Evolutionary conservation across 2,329 filamentous ascomycete species (phyloP), one percentile per base, ranked within the genome.

Genomic region (Cladosporium phlei): DNA sequence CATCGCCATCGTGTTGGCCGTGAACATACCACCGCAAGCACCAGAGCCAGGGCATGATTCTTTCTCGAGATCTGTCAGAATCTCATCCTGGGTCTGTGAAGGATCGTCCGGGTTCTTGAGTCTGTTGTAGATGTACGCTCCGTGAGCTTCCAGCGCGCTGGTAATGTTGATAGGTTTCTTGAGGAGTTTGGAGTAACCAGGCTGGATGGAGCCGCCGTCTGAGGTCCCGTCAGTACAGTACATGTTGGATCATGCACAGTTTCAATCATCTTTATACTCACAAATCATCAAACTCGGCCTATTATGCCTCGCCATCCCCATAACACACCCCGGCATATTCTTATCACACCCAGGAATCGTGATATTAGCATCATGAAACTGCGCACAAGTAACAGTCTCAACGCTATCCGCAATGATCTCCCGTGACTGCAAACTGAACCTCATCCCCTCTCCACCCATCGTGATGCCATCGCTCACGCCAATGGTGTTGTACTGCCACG

Each of bases 361-460:
- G 64, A 96, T 90, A 66, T 90, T 94, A 49, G 89, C 91, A 64
- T 96, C 91, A 67, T 96, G 88, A 57, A 86, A 85, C 65, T 96
- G 90, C 4, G 87, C 91, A 64, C 85, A 91, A 1, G 89, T 96
- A 29, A 95, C 86, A 2, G 87, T 90, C 71, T 97, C 91, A 60
- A 96, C 89, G 56, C 84, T 90, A 69, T 97, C 90, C 53, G 90
- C 90, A 55, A 97, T 96, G 55, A 96, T 82, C 62, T 97, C 90
- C 50, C 90, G 79, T 2, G 85, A 87, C 63, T 95, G 90, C 4
- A 96, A 78, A 19, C 88, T 95, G 70, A 89, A 96, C 46, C 91
- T 78, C 91, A 96, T 96, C 54, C 90, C 89, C 72, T 95, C 88
- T 55, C 85, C 85, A 45, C 91, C 90, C 90, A 96, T 96, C 3